A percentile compares a stretch with the other conserved stretches of the same genome.
Evolutionary conservation across 768 basidiomycete species (phyloP).

Genomic region (Cystofilobasidium bisporidii): DNA sequence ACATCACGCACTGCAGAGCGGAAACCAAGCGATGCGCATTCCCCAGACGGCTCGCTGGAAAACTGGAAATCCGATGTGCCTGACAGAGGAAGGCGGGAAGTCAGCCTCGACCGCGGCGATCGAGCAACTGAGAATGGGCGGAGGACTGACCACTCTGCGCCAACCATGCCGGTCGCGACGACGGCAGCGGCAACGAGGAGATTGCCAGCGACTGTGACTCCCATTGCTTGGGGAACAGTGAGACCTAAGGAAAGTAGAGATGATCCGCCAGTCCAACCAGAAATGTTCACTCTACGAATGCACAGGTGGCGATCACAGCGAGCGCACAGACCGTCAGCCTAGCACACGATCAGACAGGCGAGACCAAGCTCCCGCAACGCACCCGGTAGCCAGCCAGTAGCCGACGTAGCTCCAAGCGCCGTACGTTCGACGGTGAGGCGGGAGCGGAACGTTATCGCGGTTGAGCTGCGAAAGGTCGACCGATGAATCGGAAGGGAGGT

Average conservation of each 20-base stretch:
- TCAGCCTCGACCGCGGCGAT: too few relatives aligned
- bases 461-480: neutral
- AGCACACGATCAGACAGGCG: too few relatives aligned
- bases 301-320: too few relatives aligned
- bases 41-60: conserved; percentile 30
- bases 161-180: conserved; percentile 30
- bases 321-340: too few relatives aligned
- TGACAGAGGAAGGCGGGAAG: too few relatives aligned
- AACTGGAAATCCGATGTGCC: neutral
- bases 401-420: neutral
- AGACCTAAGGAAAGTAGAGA: conserved; percentile 33
- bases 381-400: conserved; percentile 18
- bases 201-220: conserved; percentile 30
- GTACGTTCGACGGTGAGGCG: neutral
- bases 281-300: conserved; percentile 29
- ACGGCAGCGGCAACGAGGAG: conserved; percentile 28
- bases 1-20: conserved; percentile 14
- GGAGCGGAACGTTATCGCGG: neutral
- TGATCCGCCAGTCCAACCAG: conserved; percentile 34
- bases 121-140: too few relatives aligned
- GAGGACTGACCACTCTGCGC: neutral
- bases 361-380: too few relatives aligned
- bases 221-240: conserved; percentile 31
- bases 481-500: too few relatives aligned
- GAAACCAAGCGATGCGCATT: conserved; percentile 31